These are phyloP conservation scores for Tetradesmus obliquus DNA, from an alignment of 139 green algal species.

Conservation along the genomic window DNA sequence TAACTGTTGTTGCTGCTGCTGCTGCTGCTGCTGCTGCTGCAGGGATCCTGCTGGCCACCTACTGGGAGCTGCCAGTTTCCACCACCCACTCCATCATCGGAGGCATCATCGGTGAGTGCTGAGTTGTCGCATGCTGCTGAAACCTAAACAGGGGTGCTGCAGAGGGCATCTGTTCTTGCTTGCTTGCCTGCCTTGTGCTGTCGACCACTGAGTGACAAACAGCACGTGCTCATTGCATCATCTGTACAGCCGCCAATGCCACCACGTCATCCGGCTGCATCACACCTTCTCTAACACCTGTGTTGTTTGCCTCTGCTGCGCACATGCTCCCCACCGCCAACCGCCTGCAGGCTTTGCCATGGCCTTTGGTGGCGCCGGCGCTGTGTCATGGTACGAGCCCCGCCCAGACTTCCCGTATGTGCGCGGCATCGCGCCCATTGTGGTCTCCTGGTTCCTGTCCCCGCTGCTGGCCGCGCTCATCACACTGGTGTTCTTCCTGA, in stretches of 20 bases:
- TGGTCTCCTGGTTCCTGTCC: constrained; percentile 72
- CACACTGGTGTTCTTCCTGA: constrained; percentile 57
- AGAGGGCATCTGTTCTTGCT: neutral
- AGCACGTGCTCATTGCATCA: no score
- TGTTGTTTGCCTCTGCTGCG: neutral
- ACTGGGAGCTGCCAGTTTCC: constrained; percentile 70
- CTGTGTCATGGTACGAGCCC: constrained; percentile 35
- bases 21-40: constrained; percentile 39
- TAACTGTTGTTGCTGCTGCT: neutral
- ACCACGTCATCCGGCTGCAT: no score
- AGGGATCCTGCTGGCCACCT: constrained; percentile 68
- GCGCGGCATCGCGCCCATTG: constrained; percentile 56
- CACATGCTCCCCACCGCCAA: neutral
- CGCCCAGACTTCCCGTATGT: constrained; percentile 50
- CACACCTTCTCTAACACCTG: no score
- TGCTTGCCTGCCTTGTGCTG: no score
- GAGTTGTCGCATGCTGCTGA: no score
- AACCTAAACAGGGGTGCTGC: no score
- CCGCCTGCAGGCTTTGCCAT: neutral
- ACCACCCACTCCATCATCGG: constrained; percentile 78
- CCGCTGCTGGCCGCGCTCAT: constrained; percentile 63
- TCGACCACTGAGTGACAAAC: no score
- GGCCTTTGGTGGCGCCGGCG: constrained; percentile 20
- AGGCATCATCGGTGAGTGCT: constrained; percentile 48
- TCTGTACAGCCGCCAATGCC: no score